Evolutionary conservation across 1,284 basidiomycete genomes (phyloP).

Genomic region (Pseudozyma flocculosa): DNA sequence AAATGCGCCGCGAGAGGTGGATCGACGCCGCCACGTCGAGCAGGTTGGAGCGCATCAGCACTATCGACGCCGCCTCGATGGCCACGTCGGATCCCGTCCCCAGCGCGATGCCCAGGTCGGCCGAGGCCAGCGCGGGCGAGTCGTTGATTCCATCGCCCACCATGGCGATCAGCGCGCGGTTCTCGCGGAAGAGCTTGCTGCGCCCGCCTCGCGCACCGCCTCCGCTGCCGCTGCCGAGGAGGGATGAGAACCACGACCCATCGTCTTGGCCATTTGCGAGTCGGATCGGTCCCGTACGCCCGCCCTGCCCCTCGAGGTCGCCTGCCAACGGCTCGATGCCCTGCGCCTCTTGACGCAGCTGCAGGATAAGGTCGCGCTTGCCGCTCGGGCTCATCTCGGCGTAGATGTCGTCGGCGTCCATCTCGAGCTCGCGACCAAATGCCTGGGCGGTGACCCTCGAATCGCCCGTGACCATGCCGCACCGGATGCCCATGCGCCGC

Average conservation of each 20-base stretch:
- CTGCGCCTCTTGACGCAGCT: slow-evolving; percentile 58
- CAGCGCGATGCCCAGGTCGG: slow-evolving; percentile 92
- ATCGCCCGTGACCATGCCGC: slow-evolving; percentile 55
- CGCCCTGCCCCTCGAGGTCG: background rate
- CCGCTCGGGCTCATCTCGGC: slow-evolving; percentile 54
- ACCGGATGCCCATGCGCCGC: slow-evolving; percentile 46
- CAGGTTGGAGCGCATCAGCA: slow-evolving; percentile 93
- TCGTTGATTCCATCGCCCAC: slow-evolving; percentile 99
- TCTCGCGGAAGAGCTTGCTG: slow-evolving; percentile 8
- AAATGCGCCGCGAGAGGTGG: slow-evolving; percentile 84
- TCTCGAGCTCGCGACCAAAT: slow-evolving; percentile 42
- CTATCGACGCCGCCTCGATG: slow-evolving; percentile 94
- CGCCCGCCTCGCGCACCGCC: too few relatives aligned
- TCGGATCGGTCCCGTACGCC: too few relatives aligned
- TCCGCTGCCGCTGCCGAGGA: too few relatives aligned
- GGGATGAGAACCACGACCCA: slow-evolving; percentile 7
- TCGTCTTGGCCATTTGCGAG: slow-evolving; percentile 2
- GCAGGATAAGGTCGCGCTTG: slow-evolving; percentile 51
- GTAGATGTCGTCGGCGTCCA: slow-evolving; percentile 45
- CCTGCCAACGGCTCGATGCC: background rate
- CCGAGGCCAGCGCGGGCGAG: slow-evolving; percentile 90
- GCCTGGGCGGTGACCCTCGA: slow-evolving; percentile 44
- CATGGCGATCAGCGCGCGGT: slow-evolving; percentile 61
- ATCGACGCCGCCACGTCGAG: slow-evolving; percentile 95
- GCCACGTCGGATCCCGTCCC: slow-evolving; percentile 94